These are phyloP conservation scores for Pilaira anomala DNA, from an alignment of 192 early-diverging fungal genomes.

Conservation along the genomic window DNA sequence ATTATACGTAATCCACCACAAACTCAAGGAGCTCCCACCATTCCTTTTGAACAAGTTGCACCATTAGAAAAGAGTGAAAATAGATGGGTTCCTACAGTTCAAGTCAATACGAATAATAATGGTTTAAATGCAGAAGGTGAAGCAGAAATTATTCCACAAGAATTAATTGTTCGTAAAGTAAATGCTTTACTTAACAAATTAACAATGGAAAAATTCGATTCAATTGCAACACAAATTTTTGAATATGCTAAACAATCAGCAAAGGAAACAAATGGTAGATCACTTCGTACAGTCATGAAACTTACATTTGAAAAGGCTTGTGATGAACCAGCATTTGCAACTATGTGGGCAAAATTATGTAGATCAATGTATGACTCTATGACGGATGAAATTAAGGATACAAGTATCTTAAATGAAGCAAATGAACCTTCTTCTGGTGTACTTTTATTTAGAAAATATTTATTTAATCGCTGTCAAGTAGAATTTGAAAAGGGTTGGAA, in stretches of 20 bases:
- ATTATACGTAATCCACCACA: constrained; percentile 37
- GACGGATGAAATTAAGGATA: constrained; percentile 52
- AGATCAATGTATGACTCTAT: constrained; percentile 69
- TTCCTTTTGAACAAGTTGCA: constrained; percentile 61
- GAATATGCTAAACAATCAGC: constrained; percentile 69
- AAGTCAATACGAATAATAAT: constrained; percentile 5
- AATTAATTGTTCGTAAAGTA: constrained; percentile 72
- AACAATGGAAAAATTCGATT: constrained; percentile 92
- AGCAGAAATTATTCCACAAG: constrained; percentile 40
- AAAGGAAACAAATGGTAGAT: constrained; percentile 64
- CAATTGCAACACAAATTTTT: constrained; percentile 80
- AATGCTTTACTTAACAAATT: constrained; percentile 95
- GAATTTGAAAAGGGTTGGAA: constrained; percentile 94
- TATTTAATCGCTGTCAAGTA: constrained; percentile 92
- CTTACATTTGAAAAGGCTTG: constrained; percentile 94
- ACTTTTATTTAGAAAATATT: constrained; percentile 85
- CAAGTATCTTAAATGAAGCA: constrained; percentile 52
- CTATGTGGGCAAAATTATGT: constrained; percentile 91
- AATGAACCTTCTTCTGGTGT: constrained; percentile 55
- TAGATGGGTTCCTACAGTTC: constrained; percentile 68
- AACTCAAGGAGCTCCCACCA: constrained; percentile 41
- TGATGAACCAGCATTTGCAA: constrained; percentile 87
- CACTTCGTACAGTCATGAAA: constrained; percentile 80
- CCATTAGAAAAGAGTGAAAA: constrained; percentile 79
- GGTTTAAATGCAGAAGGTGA: constrained; percentile 37